Evolutionary conservation across 306 rosid species (phyloP).

Genomic region (Vachellia pachyceras): DNA sequence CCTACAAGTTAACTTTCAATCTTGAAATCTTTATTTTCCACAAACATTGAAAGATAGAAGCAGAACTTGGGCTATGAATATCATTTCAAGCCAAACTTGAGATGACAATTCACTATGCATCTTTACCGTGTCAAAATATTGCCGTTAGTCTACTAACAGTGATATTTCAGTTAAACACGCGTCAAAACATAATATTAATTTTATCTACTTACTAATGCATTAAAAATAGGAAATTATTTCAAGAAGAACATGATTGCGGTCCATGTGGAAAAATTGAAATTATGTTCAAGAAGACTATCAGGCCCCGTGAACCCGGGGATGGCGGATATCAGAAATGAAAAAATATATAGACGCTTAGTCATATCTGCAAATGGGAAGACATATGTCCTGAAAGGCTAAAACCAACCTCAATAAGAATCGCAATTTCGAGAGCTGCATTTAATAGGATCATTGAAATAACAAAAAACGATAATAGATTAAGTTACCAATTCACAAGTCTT

Average conservation of each 20-base stretch:
- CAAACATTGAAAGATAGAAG: neutral
- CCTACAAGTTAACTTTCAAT: neutral
- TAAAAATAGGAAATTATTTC: neutral
- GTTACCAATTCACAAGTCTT: conserved; percentile 75
- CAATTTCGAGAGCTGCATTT: neutral
- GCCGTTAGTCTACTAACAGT: neutral
- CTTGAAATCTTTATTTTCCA: neutral
- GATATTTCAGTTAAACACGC: neutral
- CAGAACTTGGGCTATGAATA: too few relatives aligned
- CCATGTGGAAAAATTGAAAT: neutral
- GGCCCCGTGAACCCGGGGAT: too few relatives aligned
- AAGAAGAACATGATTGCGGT: neutral
- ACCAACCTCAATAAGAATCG: neutral
- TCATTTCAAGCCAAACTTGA: neutral
- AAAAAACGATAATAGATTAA: neutral
- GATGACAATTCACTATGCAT: neutral
- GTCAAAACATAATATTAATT: neutral
- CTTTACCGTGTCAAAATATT: neutral
- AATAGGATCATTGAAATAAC: neutral
- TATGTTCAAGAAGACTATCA: neutral
- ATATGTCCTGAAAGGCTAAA: neutral
- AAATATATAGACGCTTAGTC: too few relatives aligned
- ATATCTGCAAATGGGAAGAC: neutral
- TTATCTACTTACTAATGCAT: neutral
- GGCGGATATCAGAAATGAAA: too few relatives aligned